Evolutionary conservation across 2,329 filamentous ascomycete species (phyloP).

Genomic region (Diplodia mutila): DNA sequence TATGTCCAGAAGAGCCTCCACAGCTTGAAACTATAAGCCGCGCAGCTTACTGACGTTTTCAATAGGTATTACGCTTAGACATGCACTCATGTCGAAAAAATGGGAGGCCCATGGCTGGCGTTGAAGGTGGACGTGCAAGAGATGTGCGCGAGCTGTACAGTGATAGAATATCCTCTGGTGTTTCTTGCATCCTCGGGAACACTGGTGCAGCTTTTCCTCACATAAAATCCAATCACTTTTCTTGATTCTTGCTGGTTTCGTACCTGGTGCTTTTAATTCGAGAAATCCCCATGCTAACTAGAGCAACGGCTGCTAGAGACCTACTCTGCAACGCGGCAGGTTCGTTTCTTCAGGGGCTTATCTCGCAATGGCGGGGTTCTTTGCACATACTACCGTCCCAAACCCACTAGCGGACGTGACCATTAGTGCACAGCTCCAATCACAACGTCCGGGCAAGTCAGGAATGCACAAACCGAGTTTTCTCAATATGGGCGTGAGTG

Average conservation of each 20-base stretch:
- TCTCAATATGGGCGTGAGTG: no score
- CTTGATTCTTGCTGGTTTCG: not conserved
- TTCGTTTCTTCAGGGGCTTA: not conserved
- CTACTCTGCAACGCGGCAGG: not conserved
- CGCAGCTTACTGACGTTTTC: not conserved
- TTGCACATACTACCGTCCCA: no score
- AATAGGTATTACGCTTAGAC: conserved; percentile 7
- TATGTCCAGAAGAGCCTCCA: conserved; percentile 1
- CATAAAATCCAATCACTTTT: not conserved
- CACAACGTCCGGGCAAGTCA: no score
- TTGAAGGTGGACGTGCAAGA: not conserved
- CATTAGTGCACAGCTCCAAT: no score
- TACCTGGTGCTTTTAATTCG: not conserved
- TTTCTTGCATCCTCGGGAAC: not conserved
- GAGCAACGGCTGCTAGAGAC: no score
- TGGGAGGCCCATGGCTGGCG: not conserved
- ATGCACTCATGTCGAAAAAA: not conserved
- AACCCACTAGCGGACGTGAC: no score
- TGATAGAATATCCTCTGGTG: not conserved
- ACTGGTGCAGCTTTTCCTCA: not conserved
- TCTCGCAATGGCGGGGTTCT: no score
- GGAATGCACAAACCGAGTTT: no score
- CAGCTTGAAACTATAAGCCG: not conserved
- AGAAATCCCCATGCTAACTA: no score
- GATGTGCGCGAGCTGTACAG: not conserved